These are phyloP conservation scores for Aspergillus egyptiacus DNA, from an alignment of 495 filamentous ascomycete genomes.

Conservation along the genomic window DNA sequence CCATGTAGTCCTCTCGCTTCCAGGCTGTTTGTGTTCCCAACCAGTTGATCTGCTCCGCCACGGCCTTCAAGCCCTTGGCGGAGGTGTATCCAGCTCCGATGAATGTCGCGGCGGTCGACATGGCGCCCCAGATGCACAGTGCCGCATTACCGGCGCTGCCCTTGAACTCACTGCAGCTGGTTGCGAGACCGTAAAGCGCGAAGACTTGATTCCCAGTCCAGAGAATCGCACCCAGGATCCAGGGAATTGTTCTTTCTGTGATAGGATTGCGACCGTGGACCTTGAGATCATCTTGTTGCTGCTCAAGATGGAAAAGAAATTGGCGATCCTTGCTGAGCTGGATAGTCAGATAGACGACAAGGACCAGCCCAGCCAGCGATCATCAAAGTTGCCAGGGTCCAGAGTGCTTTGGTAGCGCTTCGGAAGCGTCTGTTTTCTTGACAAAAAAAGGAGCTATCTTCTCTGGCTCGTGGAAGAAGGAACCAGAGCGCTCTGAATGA, in stretches of 20 bases:
- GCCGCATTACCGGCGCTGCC: neutral
- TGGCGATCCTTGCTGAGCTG: too few relatives aligned
- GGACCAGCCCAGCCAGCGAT: too few relatives aligned
- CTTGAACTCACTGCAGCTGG: neutral
- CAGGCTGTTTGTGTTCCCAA: neutral
- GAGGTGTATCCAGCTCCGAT: too few relatives aligned
- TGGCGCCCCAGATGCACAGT: conserved; percentile 3
- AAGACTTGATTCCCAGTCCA: conserved; percentile 4
- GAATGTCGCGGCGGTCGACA: conserved; percentile 1
- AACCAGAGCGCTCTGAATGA: too few relatives aligned
- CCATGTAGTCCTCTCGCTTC: neutral
- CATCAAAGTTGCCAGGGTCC: too few relatives aligned
- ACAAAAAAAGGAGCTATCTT: too few relatives aligned
- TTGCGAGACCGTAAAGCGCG: neutral
- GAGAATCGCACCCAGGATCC: neutral
- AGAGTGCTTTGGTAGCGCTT: too few relatives aligned
- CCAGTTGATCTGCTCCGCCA: too few relatives aligned
- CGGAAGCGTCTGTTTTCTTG: too few relatives aligned
- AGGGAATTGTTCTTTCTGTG: neutral
- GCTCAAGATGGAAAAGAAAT: too few relatives aligned
- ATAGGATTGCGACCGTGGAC: neutral
- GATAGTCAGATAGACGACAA: conserved; percentile 1
- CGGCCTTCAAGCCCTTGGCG: too few relatives aligned
- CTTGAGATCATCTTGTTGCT: neutral
- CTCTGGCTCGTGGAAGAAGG: too few relatives aligned